Conservation (phyloP, 192 early-diverging fungal species). For the Cetraspora pellucida region DNA sequence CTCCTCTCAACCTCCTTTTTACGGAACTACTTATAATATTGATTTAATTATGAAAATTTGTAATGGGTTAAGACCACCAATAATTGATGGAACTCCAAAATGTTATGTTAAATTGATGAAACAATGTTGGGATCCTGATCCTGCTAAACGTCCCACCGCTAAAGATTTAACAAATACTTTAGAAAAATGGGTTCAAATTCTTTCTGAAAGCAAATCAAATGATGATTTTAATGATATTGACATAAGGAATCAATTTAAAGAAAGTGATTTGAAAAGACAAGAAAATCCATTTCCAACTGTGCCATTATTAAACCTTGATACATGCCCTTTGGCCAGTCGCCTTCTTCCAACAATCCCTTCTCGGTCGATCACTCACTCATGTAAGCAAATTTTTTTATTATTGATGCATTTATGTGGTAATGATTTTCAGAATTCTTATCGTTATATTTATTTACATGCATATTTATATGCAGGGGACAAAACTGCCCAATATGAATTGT, state of each 20-base stretch:
- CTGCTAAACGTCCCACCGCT: not conserved
- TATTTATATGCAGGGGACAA: too few species aligned
- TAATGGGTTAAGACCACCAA: slow-evolving; percentile 3
- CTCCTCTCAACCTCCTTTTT: not conserved
- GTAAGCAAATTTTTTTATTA: too few species aligned
- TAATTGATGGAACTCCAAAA: slow-evolving; percentile 9
- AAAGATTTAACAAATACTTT: not conserved
- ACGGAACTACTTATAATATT: not conserved
- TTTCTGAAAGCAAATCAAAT: not conserved
- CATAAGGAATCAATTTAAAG: slow-evolving; percentile 2
- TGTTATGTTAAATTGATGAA: slow-evolving; percentile 22
- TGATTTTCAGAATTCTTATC: too few species aligned
- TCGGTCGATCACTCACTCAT: not conserved
- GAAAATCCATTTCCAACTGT: not conserved
- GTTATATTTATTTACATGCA: too few species aligned
- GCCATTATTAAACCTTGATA: not conserved
- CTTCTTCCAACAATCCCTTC: not conserved
- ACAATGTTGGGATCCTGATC: slow-evolving; percentile 14
- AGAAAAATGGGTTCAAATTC: not conserved
- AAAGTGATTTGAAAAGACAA: not conserved
- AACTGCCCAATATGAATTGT: too few species aligned
- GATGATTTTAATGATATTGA: not conserved
- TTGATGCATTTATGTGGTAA: too few species aligned
- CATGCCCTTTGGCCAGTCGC: not conserved
- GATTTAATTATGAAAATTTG: not conserved